Conservation (phyloP, 1,139 yeast genomes). For the Diutina rugosa region DNA sequence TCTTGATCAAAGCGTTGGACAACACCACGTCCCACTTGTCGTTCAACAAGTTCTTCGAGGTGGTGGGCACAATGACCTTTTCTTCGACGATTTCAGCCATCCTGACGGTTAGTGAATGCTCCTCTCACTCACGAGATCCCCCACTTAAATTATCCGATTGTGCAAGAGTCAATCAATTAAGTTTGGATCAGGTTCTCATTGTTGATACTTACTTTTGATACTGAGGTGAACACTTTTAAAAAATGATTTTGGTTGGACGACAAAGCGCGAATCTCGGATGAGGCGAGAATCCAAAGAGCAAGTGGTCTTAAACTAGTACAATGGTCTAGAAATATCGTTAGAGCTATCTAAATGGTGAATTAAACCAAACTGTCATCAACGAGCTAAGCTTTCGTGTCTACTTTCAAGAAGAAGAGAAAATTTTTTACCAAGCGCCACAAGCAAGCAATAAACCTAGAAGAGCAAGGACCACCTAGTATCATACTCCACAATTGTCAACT, state of each 20-base stretch:
- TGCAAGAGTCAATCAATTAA: not conserved
- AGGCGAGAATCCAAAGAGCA: not conserved
- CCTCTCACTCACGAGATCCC: not conserved
- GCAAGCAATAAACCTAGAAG: too few relatives aligned
- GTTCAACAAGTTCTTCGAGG: slow-evolving; percentile 62
- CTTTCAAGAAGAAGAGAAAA: too few relatives aligned
- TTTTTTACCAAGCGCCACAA: too few relatives aligned
- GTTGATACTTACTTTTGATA: not conserved
- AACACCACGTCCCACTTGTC: slow-evolving; percentile 96
- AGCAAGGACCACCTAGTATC: too few relatives aligned
- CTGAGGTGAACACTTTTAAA: not conserved
- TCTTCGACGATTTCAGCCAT: slow-evolving; percentile 1
- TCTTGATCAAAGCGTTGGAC: slow-evolving; percentile 86
- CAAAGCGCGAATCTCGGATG: not conserved
- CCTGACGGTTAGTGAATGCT: not conserved
- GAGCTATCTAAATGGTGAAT: too few relatives aligned
- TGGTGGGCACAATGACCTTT: slow-evolving; percentile 9
- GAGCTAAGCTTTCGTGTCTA: too few relatives aligned
- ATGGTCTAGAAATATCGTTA: too few relatives aligned
- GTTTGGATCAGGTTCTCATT: not conserved
- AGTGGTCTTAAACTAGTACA: not conserved
- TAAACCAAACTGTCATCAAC: too few relatives aligned
- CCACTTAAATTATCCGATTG: not conserved
- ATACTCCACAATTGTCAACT: too few relatives aligned
- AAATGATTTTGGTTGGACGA: not conserved